Conservation (phyloP, 1,139 yeast genomes). For the Citeromyces siamensis region DNA sequence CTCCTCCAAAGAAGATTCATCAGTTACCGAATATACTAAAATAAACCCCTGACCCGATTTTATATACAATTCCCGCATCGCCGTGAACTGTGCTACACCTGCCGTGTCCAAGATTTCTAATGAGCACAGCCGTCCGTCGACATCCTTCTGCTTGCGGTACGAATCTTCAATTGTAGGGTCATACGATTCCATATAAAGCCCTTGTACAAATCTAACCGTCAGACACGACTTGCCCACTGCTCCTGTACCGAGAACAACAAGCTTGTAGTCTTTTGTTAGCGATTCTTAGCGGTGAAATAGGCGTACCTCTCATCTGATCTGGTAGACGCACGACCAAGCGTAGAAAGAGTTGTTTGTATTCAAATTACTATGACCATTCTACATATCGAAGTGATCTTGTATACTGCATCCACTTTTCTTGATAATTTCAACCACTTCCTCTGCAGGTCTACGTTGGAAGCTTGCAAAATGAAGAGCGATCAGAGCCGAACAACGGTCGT, state of each 20-base stretch:
- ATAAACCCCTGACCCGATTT: constrained; percentile 89
- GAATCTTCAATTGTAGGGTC: constrained; percentile 98
- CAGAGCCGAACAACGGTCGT: no score
- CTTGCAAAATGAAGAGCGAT: no score
- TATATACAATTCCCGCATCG: constrained; percentile 92
- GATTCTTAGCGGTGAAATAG: neutral
- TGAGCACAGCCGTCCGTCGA: constrained; percentile 86
- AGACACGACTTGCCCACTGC: constrained; percentile 97
- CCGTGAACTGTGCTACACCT: constrained; percentile 95
- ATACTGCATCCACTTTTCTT: no score
- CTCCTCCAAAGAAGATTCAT: constrained; percentile 71
- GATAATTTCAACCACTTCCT: no score
- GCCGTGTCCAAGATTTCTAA: constrained; percentile 94
- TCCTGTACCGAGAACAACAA: constrained; percentile 96
- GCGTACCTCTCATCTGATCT: constrained; percentile 3
- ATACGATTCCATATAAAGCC: constrained; percentile 89
- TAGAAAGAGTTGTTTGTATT: no score
- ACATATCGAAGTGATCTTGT: no score
- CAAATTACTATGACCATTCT: no score
- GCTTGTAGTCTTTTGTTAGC: constrained; percentile 50
- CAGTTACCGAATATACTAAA: constrained; percentile 74
- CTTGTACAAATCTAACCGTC: constrained; percentile 83
- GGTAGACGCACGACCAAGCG: no score
- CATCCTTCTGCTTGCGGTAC: constrained; percentile 81
- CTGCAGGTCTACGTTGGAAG: no score